These are phyloP conservation scores for Coemansia sp. DNA, from an alignment of 192 early-diverging fungal species.

Conservation along the genomic window DNA sequence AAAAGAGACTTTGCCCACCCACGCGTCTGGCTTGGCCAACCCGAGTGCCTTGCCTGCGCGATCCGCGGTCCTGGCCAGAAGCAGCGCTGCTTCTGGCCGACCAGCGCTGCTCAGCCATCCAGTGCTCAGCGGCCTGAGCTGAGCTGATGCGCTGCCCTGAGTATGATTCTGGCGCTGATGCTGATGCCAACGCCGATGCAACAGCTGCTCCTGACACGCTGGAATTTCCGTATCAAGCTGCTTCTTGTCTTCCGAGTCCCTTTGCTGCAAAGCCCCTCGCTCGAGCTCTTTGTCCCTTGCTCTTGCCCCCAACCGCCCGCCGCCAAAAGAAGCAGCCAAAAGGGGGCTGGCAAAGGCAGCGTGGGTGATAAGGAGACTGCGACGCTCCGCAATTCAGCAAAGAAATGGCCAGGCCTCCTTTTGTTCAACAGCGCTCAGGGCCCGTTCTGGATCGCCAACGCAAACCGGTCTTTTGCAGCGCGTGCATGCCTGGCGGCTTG, in stretches of 20 bases:
- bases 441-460: background rate
- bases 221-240: too few relatives aligned
- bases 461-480: background rate
- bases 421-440: background rate
- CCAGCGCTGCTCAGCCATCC: too few relatives aligned
- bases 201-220: too few relatives aligned
- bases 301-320: background rate
- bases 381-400: background rate
- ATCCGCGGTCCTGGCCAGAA: background rate
- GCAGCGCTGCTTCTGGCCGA: background rate
- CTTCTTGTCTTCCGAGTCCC: background rate
- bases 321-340: background rate
- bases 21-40: too few relatives aligned
- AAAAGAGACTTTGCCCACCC: background rate
- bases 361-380: background rate
- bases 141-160: too few relatives aligned
- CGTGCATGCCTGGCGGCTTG: background rate
- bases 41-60: too few relatives aligned
- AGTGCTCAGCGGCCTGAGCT: too few relatives aligned
- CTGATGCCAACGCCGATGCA: too few relatives aligned
- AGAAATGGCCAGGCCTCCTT: background rate
- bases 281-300: background rate
- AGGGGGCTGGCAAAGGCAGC: too few relatives aligned
- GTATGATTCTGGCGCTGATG: too few relatives aligned
- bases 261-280: background rate